Evolutionary conservation across 2,329 filamentous ascomycete genomes (phyloP), one percentile per base, ranked within the genome.

Genomic region (Penicillium glabrum): DNA sequence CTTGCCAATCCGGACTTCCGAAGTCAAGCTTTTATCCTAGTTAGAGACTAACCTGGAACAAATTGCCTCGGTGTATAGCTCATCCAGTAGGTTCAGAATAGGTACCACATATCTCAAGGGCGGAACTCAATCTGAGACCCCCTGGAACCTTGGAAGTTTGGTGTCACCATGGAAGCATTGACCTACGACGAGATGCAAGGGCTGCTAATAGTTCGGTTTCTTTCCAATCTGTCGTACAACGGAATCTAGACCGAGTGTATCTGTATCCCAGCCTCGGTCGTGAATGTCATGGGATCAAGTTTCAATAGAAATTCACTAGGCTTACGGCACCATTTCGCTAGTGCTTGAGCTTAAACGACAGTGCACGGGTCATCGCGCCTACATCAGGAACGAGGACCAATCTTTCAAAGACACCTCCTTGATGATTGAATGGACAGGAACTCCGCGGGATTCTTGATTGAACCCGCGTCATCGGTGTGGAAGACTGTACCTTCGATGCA

Each of bases 311-410:
- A 5, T 19, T 9, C n/a, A 19, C 10, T 5, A 41, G 39, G 19
- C 11, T 23, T 16, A 19, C 51, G 41, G 44, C 35, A 41, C 54
- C 37, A 56, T 23, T n/a, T n/a, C 37, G 24, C 48, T 45, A 56
- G 48, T 33, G 24, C 47, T 61, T 62, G 50, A 61, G 60, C 60
- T 63, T 63, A 60, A 58, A 41, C 24, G 13, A 27, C 51, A 57
- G 50, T 58, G 60, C 51, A 51, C 58, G 60, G 51, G 57, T 58
- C 59, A 63, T 63, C 46, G 41, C 26, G 46, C 27, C 41, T 53
- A 37, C 35, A 35, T 45, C n/a, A 39, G 39, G 50, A 21, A 53
- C 21, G 24, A 51, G 26, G 39, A 41, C 37, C 48, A 44, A 7
- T 39, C 33, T 24, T 26, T 26, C 26, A 26, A 26, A 26, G 26